Conservation (phyloP, 768 basidiomycete species). For the Strobilomyces dryophilus region DNA sequence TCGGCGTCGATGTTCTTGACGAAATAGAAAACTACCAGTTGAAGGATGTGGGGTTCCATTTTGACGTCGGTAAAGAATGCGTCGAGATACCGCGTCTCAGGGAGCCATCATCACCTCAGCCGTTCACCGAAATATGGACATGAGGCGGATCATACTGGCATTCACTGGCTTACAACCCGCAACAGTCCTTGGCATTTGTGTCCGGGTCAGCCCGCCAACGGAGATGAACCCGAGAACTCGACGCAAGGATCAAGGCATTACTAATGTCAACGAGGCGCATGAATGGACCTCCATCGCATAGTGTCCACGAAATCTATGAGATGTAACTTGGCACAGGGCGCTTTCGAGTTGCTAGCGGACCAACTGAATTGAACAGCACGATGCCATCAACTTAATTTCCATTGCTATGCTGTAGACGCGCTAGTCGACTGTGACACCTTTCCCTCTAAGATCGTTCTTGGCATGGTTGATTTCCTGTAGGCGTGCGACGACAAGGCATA, state of each 20-base stretch:
- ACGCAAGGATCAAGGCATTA: background rate
- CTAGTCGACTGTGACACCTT: background rate
- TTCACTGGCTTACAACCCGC: background rate
- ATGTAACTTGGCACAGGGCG: background rate
- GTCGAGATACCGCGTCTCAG: no score
- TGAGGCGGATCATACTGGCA: background rate
- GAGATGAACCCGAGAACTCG: background rate
- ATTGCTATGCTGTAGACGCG: background rate
- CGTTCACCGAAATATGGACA: no score
- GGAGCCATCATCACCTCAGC: no score
- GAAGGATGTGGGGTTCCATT: no score
- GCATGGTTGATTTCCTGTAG: constrained; percentile 57
- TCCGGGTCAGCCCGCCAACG: background rate
- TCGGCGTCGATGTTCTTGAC: no score
- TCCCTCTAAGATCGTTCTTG: constrained; percentile 51
- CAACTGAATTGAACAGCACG: background rate
- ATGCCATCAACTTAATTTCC: background rate
- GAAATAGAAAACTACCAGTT: no score
- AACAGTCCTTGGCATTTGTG: background rate
- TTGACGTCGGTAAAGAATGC: no score
- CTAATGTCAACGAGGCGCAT: background rate
- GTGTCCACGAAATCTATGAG: no score
- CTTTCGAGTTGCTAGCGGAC: background rate
- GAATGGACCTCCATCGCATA: background rate
- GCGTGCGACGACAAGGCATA: background rate